These are phyloP conservation scores for Paramarasmius palmivorus DNA, from an alignment of 1,284 basidiomycete genomes.

Conservation along the genomic window DNA sequence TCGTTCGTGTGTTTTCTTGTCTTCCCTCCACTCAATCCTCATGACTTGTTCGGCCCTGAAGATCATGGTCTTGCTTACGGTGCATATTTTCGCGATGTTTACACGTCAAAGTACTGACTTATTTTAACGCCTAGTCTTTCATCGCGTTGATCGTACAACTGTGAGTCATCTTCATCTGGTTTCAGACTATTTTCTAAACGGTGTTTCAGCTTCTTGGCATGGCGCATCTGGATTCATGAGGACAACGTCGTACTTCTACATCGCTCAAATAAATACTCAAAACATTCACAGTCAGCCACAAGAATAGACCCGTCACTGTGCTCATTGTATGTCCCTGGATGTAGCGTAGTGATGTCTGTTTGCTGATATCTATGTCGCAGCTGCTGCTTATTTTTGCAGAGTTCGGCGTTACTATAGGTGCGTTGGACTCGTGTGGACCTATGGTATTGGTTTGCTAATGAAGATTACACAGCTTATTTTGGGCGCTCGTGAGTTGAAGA, in stretches of 20 bases:
- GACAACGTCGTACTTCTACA: background rate
- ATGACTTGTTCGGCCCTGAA: background rate
- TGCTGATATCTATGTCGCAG: background rate
- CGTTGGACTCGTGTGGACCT: background rate
- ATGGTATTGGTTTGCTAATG: background rate
- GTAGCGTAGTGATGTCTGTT: background rate
- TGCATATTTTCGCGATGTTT: background rate
- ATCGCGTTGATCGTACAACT: slow-evolving; percentile 8
- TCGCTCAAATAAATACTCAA: background rate
- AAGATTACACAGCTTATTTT: slow-evolving; percentile 5
- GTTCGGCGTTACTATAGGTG: slow-evolving; percentile 8
- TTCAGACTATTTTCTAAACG: background rate
- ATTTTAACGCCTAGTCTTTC: slow-evolving; percentile 2
- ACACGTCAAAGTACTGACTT: background rate
- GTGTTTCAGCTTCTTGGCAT: slow-evolving; percentile 7
- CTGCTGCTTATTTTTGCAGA: slow-evolving; percentile 3
- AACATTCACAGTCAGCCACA: slow-evolving; percentile 8
- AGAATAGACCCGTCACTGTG: slow-evolving; percentile 1
- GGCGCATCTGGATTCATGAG: slow-evolving; percentile 12
- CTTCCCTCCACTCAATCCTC: background rate
- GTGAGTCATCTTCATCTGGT: background rate
- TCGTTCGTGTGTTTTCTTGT: too few relatives aligned
- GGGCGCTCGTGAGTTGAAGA: background rate
- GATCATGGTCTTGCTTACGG: slow-evolving; percentile 13
- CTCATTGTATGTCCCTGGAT: background rate